Evolutionary conservation across 495 filamentous ascomycete genomes (phyloP), one percentile per base, ranked within the genome.

Genomic region (Aspergillus indologenus): DNA sequence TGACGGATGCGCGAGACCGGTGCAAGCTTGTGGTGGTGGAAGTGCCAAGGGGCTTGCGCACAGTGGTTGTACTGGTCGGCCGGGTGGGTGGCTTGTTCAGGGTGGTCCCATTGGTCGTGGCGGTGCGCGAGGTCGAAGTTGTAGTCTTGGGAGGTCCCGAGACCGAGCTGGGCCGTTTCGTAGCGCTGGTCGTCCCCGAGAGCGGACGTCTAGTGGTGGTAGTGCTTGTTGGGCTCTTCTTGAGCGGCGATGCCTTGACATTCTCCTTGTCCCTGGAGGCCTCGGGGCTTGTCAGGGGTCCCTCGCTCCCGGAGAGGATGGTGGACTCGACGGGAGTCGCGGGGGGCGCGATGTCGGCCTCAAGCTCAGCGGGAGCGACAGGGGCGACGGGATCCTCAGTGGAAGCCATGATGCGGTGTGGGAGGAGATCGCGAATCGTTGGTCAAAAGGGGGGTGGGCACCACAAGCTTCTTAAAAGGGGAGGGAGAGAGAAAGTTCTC

Each of bases 21-120:
- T 80, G 77, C 34, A 40, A 40, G 23, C 74, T 72, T 31, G 76
- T 69, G 11, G 75, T 77, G 4, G 75, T 76, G 5, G 77, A 71
- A 17, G 66, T 71, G 60, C 71, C 70, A 59, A 75, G 60, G 0
- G 74, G 71, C 56, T 74, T 76, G 24, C 77, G 74, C n/a, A 62
- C 60, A 14, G 71, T 68, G 4, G 74, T 65, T 2, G 76, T 76
- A 22, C 75, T 71, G 3, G 72, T 51, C 1, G 76, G 74, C 11
- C 77, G 75, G 2, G 76, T 77, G 2, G 77, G 76, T 18, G 77
- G 76, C 62, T 75, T 78, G 68, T 65, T 78, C 54, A 80, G 50
- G 0, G 75, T 72, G 62, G 67, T 69, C 44, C 68, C 68, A 45
- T 64, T 65, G 34, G 62, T 72, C 15, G 71, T 62, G 7, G 69